A percentile compares a stretch with the other conserved stretches of the same genome.
Evolutionary conservation across 768 basidiomycete genomes (phyloP).

Genomic region (Clitopilus hobsonii): DNA sequence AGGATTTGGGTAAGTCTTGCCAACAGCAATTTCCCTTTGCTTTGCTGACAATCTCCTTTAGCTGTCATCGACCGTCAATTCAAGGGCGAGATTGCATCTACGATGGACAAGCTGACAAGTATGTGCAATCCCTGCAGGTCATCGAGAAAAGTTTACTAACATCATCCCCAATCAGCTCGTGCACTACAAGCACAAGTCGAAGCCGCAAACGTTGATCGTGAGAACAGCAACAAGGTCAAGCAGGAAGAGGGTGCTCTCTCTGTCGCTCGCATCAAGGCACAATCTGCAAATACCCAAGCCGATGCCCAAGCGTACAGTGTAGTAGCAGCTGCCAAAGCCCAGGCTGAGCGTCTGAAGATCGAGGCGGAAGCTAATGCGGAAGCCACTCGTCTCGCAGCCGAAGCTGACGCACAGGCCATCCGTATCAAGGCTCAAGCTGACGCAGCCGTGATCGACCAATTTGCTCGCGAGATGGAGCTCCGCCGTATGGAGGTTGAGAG

Average conservation of each 20-base stretch:
- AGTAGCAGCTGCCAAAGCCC: constrained; percentile 70
- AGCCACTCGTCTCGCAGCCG: constrained; percentile 68
- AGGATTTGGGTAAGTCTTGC: constrained; percentile 59
- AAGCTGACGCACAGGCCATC: constrained; percentile 70
- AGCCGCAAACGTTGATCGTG: constrained; percentile 81
- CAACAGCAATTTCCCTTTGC: neutral
- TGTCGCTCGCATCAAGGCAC: constrained; percentile 74
- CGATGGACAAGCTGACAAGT: constrained; percentile 79
- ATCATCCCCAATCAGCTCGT: constrained; percentile 42
- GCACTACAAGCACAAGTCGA: constrained; percentile 86
- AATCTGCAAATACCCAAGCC: constrained; percentile 58
- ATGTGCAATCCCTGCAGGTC: constrained; percentile 4
- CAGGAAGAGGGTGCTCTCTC: constrained; percentile 76
- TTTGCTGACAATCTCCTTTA: constrained; percentile 13
- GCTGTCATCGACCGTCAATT: constrained; percentile 87
- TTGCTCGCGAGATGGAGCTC: constrained; percentile 75
- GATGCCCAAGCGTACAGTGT: constrained; percentile 74
- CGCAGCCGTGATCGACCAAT: constrained; percentile 52
- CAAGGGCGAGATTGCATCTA: constrained; percentile 82
- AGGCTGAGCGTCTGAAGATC: constrained; percentile 65
- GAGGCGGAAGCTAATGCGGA: constrained; percentile 76
- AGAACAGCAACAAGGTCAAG: constrained; percentile 86
- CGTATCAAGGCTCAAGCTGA: constrained; percentile 65
- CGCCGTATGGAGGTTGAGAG: constrained; percentile 60
- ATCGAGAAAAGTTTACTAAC: no score